Conservation (phyloP, 352 stramenopile genomes). For the Pythium biforme region DNA sequence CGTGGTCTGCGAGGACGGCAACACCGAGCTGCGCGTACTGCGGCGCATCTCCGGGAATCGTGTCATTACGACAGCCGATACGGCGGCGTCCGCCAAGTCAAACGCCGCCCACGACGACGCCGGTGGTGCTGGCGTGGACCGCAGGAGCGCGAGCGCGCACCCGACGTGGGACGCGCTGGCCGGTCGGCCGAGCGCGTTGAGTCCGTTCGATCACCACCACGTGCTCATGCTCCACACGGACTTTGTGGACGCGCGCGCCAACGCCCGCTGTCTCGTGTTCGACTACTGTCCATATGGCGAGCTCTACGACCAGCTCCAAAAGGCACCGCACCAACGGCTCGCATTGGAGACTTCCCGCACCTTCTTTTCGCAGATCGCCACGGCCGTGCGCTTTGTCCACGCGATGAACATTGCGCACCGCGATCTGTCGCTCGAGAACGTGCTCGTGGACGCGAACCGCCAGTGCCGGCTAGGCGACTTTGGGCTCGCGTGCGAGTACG, state of each 20-base stretch:
- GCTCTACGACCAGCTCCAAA: conserved; percentile 46
- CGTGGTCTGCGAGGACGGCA: conserved; percentile 43
- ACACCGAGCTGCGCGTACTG: conserved; percentile 43
- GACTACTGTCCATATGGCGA: conserved; percentile 63
- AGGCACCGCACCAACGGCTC: conserved; percentile 14
- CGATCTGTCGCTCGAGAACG: conserved; percentile 68
- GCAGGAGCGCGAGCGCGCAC: conserved; percentile 31
- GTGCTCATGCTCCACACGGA: conserved; percentile 48
- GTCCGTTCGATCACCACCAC: conserved; percentile 25
- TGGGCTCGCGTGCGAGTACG: conserved; percentile 45
- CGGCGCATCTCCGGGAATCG: conserved; percentile 36
- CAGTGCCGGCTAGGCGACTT: conserved; percentile 58
- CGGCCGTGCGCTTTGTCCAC: conserved; percentile 52
- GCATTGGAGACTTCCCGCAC: conserved; percentile 28
- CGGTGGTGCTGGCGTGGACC: conserved; percentile 2
- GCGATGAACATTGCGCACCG: conserved; percentile 52
- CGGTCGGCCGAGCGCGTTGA: conserved; percentile 3
- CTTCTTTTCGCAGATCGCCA: conserved; percentile 52
- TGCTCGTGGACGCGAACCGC: conserved; percentile 44
- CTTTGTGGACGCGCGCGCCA: conserved; percentile 45
- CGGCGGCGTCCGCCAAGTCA: too few relatives aligned
- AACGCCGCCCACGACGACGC: not conserved
- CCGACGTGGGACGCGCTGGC: conserved; percentile 28
- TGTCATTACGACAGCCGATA: conserved; percentile 16
- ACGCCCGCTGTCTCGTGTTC: conserved; percentile 56